These are phyloP conservation scores for Aspergillus transmontanensis DNA, from an alignment of 2,329 filamentous ascomycete genomes.

Conservation along the genomic window DNA sequence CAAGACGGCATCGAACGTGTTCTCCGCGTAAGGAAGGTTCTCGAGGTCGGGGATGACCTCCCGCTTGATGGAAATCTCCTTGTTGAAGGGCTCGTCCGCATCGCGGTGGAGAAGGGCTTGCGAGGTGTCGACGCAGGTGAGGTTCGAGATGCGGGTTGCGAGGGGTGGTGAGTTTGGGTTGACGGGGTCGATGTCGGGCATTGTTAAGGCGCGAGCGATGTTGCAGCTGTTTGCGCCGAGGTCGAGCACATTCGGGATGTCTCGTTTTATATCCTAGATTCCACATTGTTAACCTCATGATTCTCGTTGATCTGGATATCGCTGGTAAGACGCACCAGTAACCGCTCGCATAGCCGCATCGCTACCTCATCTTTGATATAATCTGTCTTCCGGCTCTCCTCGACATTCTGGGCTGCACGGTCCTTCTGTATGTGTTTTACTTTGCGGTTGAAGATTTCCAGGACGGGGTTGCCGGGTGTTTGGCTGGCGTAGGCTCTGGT, in stretches of 20 bases:
- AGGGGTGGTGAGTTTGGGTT: slow-evolving; percentile 55
- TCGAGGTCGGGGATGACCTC: slow-evolving; percentile 70
- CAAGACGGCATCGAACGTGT: slow-evolving; percentile 85
- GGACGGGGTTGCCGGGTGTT: slow-evolving; percentile 72
- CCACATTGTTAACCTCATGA: background rate
- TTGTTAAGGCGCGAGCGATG: slow-evolving; percentile 77
- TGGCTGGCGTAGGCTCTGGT: slow-evolving; percentile 72
- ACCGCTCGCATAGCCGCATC: slow-evolving; percentile 75
- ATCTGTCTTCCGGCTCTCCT: slow-evolving; percentile 77
- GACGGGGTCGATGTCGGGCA: slow-evolving; percentile 66
- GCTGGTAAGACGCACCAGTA: slow-evolving; percentile 62
- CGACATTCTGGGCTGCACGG: slow-evolving; percentile 70
- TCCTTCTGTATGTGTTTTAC: slow-evolving; percentile 93
- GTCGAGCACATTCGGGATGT: slow-evolving; percentile 82
- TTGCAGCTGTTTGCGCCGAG: slow-evolving; percentile 96
- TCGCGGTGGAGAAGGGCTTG: slow-evolving; percentile 78
- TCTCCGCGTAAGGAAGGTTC: slow-evolving; percentile 71
- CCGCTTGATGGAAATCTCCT: slow-evolving; percentile 70
- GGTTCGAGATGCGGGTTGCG: slow-evolving; percentile 68
- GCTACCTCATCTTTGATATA: slow-evolving; percentile 95
- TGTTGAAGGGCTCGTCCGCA: slow-evolving; percentile 65
- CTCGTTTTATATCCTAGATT: slow-evolving; percentile 81
- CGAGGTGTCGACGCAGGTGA: slow-evolving; percentile 83
- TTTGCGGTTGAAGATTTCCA: slow-evolving; percentile 88
- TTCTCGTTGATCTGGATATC: background rate